Base-by-base conservation (phyloP, 306 rosid species). In the Lupinus albus region DNA sequence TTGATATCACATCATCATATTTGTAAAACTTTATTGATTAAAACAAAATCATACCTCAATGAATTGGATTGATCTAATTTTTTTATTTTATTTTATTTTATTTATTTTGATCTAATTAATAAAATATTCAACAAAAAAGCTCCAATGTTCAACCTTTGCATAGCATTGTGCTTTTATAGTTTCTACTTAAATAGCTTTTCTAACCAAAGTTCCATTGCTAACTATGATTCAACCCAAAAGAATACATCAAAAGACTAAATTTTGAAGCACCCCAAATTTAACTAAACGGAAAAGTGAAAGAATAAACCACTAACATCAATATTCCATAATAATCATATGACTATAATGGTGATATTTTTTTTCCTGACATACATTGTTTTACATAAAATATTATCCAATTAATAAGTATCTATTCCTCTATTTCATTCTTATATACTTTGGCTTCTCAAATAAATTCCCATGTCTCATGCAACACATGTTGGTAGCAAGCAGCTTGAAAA, bases 401-500 rank as follows among this genome's bases (percentile, higher is more conserved):
- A 68, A 30, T 20, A 68, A 30, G 52, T 61, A 68, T 36, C 72
- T 58, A 52, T 28, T 44, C 53, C 66, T 35, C 60, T 41, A 39
- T 46, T 54, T 18, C 59, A 58, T 30, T 1, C 60, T 9, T 80
- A 54, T 80, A 45, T 83, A 80, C 87, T 66, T 16, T 56, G 44
- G 18, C 76, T 30, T 68, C 21, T 33, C 35, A 11, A 70, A 36
- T 54, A 1, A 25, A 25, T 0, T 48, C 64, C 76, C 11, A 2
- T 7, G 10, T 42, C 58, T 92, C 89, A 89, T 5, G 78, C 83
- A 77, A 79, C 73, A 74, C 98, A 92, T n/a, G 89, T 49, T 18
- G 98, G 98, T 72, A 85, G 60, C 75, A 87, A 83, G 88, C 98
- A 92, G 82, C 88, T 79, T 80, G 86, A 68, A 75, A 89, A 81